A percentile compares a stretch with the other conserved stretches of the same genome.
phyloP scores from a whole-genome alignment of 352 stramenopile species.

The Elongisporangium anandrum region DNA sequence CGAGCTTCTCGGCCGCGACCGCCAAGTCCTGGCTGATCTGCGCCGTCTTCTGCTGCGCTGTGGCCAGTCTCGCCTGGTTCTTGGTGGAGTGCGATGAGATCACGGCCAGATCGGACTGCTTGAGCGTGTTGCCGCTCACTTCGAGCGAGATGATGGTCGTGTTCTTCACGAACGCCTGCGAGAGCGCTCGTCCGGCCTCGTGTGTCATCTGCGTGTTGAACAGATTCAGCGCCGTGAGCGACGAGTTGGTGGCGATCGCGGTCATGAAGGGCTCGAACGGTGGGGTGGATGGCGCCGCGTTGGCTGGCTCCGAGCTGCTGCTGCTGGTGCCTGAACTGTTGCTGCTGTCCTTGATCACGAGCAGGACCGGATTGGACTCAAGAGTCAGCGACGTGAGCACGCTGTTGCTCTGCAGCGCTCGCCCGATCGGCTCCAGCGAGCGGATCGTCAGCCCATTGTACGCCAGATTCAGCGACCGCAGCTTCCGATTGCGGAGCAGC shows the following conservation, averaged over 20 bases:
- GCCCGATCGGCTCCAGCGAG: conserved; percentile 28
- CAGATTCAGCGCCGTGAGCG: conserved; percentile 50
- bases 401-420: conserved; percentile 31
- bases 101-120: conserved; percentile 37
- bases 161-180: conserved; percentile 46
- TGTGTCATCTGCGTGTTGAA: conserved; percentile 55
- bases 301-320: background rate
- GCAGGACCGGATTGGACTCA: conserved; percentile 53
- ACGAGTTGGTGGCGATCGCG: conserved; percentile 25
- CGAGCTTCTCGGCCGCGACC: conserved; percentile 20
- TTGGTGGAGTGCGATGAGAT: conserved; percentile 33
- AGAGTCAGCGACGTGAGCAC: conserved; percentile 52
- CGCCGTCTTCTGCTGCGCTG: conserved; percentile 21
- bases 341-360: conserved; percentile 21
- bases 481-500: conserved; percentile 46
- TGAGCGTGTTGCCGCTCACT: conserved; percentile 37
- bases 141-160: conserved; percentile 44
- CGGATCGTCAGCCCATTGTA: conserved; percentile 48
- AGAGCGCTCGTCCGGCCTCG: conserved; percentile 38
- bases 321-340: background rate
- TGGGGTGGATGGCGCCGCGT: conserved; percentile 1
- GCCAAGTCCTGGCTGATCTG: conserved; percentile 20
- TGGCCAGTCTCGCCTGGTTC: conserved; percentile 32
- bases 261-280: conserved; percentile 35
- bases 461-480: conserved; percentile 48